Evolutionary conservation across 176 grass and related monocot genomes (phyloP), one percentile per base, ranked within the genome.

Genomic region (Bonia amplexicaulis): DNA sequence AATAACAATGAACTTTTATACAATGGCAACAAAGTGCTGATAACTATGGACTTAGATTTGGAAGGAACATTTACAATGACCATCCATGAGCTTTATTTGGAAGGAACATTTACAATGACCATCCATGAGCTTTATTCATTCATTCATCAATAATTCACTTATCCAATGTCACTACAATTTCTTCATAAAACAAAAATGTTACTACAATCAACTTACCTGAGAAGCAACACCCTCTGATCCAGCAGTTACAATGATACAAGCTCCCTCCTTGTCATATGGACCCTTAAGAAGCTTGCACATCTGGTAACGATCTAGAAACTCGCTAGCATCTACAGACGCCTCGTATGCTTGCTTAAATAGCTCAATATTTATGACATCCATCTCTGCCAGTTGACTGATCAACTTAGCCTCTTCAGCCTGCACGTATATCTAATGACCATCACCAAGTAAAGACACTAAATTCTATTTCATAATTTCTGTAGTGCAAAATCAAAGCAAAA

Each of bases 321-420:
- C 84, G 11, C 78, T 92, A 71, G 89, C 91, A 92, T 98, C 89
- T 78, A 95, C 65, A 64, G 96, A 95, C 10, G 84, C 66, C 82
- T 73, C 67, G 9, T 95, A 98, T 58, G 96, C 96, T 84, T 98
- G 83, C 78, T 90, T 90, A 89, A 98, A 93, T 53, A 98, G 88
- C 60, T 90, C 79, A 86, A 86, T 80, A 54, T 95, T 95, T 85
- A 95, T 93, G 66, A 55, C 85, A 98, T 98, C 86, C 88, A 87
- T 93, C 81, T 92, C 96, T 49, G 91, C 74, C 52, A 98, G 85
- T 60, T 98, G 91, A 72, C 87, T 98, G 33, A 98, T 93, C 88
- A 98, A 82, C 40, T 92, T 91, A 16, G 91, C 96, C 69, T 98
- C 96, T 92, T 98, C 96, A 83, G 88, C 93, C 96, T 98, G 88